Base-by-base conservation (phyloP, 2,329 filamentous ascomycete genomes). In the Sporothrix dimorphospora region DNA sequence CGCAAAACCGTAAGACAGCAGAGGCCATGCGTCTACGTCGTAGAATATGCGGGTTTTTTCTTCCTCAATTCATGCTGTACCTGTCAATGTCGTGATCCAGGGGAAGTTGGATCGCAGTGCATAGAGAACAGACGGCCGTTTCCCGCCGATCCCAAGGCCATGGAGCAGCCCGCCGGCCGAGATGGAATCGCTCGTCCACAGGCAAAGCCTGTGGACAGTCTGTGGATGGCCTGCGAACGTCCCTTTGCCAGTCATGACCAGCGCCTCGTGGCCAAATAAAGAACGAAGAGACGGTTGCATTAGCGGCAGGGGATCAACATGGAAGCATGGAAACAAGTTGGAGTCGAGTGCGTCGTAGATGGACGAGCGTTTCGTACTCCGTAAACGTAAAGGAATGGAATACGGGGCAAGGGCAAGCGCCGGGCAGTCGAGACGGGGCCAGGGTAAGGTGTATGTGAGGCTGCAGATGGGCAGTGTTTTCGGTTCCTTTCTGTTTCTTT, bases 81-180 rank as follows among this genome's bases (percentile, higher is more conserved):
- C 30, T 34, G 30, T 3, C 9, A 45, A 45, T 4, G 38, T 42
- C 38, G 40, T 65, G 38, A 45, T 65, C 38, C 59, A 65, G 40
- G 59, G 38, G n/a, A 16, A 19, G n/a, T 11, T 24, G 4, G n/a
- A 12, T 6, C 42, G 16, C 12, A 4, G 6, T 5, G 12, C 42
- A 6, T 16, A 47, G 42, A 47, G 19, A 47, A 9, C 16, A 30
- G 45, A 51, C 65, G 65, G 65, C 65, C 65, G 65, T 67, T 49
- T 38, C 65, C 65, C 63, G 45, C 65, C 65, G 65, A 51, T 21
- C 42, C 27, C 63, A 66, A 21, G 42, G n/a, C 59, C 21, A 45
- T 65, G 55, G n/a, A 42, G 59, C 40, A 66, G 24, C 27, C 45
- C 27, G 45, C 65, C 65, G 65, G 65, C 65, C 45, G 65, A 67